Conservation (phyloP, 78 protist species). For the Dictyostelium purpureum region DNA sequence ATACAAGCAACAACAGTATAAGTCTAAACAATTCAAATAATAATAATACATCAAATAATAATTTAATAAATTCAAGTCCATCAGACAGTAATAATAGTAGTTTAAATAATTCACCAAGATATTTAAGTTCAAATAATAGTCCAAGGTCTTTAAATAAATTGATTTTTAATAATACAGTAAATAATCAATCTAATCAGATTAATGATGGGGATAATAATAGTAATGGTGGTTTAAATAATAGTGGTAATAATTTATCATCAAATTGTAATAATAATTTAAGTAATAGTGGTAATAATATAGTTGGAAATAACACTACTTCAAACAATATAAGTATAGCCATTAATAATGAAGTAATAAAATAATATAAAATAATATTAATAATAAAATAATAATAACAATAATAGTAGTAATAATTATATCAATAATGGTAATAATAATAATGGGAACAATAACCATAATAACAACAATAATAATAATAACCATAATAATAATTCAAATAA, state of each 20-base stretch:
- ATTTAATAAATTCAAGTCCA: neutral
- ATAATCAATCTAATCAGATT: too few relatives aligned
- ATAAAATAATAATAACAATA: conserved; percentile 13
- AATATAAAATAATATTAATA: neutral
- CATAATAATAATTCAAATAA: neutral
- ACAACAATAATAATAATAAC: neutral
- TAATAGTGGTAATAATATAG: neutral
- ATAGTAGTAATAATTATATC: neutral
- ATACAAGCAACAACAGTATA: neutral
- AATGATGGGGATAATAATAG: neutral
- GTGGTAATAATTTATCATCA: too few relatives aligned
- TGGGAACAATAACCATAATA: neutral
- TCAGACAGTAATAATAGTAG: conserved; percentile 14
- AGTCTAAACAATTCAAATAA: neutral
- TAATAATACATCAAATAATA: too few relatives aligned
- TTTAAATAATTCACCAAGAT: neutral
- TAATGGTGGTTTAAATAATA: too few relatives aligned
- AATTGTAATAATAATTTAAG: neutral
- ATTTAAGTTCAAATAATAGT: neutral
- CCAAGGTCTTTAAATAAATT: too few relatives aligned
- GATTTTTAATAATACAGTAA: too few relatives aligned
- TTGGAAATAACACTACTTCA: neutral
- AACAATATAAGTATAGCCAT: neutral
- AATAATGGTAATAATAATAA: neutral
- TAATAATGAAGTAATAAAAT: neutral